These are phyloP conservation scores for Skeletonema potamos DNA, from an alignment of 108 stramenopile genomes.

Conservation along the genomic window DNA sequence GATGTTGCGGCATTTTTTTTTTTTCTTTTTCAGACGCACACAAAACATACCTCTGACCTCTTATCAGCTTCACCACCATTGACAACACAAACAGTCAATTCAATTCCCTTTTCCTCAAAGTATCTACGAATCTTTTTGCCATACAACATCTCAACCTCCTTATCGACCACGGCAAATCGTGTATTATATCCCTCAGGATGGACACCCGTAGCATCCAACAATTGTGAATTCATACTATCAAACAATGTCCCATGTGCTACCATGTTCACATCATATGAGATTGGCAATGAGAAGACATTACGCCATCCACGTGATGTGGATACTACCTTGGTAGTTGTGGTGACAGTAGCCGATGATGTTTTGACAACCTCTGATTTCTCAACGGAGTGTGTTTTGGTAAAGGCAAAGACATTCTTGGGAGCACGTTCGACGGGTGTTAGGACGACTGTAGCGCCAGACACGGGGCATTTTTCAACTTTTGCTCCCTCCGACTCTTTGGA, in stretches of 20 bases:
- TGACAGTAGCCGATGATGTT: constrained; percentile 63
- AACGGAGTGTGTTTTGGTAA: constrained; percentile 64
- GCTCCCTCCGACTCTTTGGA: constrained; percentile 25
- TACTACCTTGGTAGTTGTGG: constrained; percentile 80
- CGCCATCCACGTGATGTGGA: constrained; percentile 80
- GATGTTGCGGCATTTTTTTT: too few species aligned
- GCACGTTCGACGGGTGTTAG: constrained; percentile 82
- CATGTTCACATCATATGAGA: constrained; percentile 89
- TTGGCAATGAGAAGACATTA: constrained; percentile 84
- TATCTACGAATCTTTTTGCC: constrained; percentile 68
- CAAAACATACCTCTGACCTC: constrained; percentile 62
- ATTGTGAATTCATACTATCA: constrained; percentile 67
- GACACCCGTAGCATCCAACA: constrained; percentile 79
- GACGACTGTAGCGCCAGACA: constrained; percentile 61
- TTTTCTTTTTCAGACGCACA: neutral
- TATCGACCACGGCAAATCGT: constrained; percentile 85
- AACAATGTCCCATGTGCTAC: constrained; percentile 79
- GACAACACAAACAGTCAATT: constrained; percentile 60
- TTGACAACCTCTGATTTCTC: constrained; percentile 64
- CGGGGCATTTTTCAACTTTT: constrained; percentile 56
- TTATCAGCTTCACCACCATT: constrained; percentile 84
- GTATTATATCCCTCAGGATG: constrained; percentile 82
- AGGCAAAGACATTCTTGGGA: constrained; percentile 80
- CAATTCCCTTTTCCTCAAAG: constrained; percentile 69
- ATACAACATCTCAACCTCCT: constrained; percentile 67